Conservation (phyloP, 1,139 yeast genomes). For the Hansenula sp. region DNA sequence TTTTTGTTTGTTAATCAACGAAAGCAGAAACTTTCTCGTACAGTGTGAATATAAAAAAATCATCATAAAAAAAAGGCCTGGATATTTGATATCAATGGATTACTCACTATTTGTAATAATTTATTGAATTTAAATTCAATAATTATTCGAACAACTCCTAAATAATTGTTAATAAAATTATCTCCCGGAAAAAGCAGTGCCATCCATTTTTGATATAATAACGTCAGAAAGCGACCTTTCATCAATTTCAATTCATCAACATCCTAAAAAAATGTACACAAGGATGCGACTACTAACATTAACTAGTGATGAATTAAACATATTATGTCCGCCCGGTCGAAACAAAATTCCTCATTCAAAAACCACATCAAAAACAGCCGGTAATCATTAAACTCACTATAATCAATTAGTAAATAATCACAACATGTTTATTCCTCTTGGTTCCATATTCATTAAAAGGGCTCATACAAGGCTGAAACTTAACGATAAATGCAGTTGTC, state of each 20-base stretch:
- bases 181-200: neutral
- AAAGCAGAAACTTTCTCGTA: conserved; percentile 41
- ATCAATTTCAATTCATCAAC: conserved; percentile 56
- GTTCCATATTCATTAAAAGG: too few relatives aligned
- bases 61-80: conserved; percentile 36
- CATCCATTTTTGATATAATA: neutral
- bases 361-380: too few relatives aligned
- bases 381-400: neutral
- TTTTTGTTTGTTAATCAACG: conserved; percentile 48
- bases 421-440: neutral
- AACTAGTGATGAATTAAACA: conserved; percentile 36
- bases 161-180: neutral
- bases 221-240: conserved; percentile 46
- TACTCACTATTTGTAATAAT: neutral
- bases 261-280: conserved; percentile 62
- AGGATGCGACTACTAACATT: conserved; percentile 53
- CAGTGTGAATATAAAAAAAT: conserved; percentile 59
- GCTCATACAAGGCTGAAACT: conserved; percentile 90
- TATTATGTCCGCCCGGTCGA: conserved; percentile 84
- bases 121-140: neutral
- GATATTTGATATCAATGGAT: neutral
- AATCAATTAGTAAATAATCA: neutral
- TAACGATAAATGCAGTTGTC: conserved; percentile 73
- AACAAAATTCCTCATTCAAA: conserved; percentile 43
- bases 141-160: neutral